Conservation (phyloP, 257 asterid genomes). For the Solanum ossicruentum region DNA sequence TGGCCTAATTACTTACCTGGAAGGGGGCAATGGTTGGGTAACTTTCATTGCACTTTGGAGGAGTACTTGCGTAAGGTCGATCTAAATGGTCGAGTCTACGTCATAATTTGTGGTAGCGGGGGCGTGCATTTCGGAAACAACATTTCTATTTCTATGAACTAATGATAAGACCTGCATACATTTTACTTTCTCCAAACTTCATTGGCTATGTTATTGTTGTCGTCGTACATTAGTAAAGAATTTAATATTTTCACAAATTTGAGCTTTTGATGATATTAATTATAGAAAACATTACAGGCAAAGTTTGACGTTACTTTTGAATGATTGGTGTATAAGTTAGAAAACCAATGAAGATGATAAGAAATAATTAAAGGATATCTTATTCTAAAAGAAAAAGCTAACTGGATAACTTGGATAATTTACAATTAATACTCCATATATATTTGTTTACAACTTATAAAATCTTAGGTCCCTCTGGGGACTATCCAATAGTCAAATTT, state of each 20-base stretch:
- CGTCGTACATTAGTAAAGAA: not conserved
- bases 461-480: not conserved
- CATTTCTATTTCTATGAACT: no score
- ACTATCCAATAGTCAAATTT: not conserved
- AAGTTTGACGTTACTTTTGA: not conserved
- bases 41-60: slow-evolving; percentile 18
- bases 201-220: no score
- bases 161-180: no score
- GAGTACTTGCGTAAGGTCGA: slow-evolving; percentile 2
- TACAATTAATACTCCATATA: not conserved
- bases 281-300: not conserved
- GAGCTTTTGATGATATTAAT: not conserved
- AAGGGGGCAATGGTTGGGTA: slow-evolving; percentile 13
- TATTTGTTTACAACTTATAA: not conserved
- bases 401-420: not conserved
- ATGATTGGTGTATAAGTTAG: not conserved
- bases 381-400: not conserved
- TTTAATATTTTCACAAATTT: not conserved
- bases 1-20: not conserved
- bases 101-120: slow-evolving; percentile 1
- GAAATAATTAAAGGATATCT: not conserved
- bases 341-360: not conserved
- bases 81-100: slow-evolving; percentile 4
- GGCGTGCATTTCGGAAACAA: no score
- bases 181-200: no score